Base-by-base conservation (phyloP, 1,139 yeast genomes). In the Candida gigantensis region DNA sequence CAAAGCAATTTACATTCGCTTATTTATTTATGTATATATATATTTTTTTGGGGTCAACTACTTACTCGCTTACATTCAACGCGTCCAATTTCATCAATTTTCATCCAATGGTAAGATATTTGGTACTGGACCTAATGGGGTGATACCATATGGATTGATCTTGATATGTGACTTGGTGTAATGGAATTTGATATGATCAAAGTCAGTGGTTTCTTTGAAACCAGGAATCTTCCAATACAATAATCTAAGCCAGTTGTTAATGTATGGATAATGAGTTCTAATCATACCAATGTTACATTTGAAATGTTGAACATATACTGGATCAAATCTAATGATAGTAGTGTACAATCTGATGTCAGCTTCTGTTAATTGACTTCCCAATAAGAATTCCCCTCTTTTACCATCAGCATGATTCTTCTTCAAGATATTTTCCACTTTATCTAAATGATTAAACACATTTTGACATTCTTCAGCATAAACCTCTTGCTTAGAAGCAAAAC, bases 301-400 rank as follows among this genome's bases (percentile, higher is more conserved):
- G 77, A 92, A 92, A 60, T 89, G 97, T 61, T 89, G 96, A 38
- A 84, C 90, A 56, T 90, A 90, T 20, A 87, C 95, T 1, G 94
- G 85, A 58, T 90, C 97, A 53, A 90, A 90, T 50, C 97, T 77
- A 32, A 86, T 70, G 43, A 90, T 82, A 7, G 97, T 68, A 9
- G 64, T 81, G 65, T 65, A 92, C 41, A 92, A 74, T 49, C 97
- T 74, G 39, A 92, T 70, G 58, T 92, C 98, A 11, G 95, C 95
- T 62, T 90, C 97, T 3, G 97, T 89, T 41, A 92, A 64, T 32
- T 65, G 67, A 43, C 80, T 73, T 2, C 92, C 94, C 15, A 80
- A 57, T 35, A 88, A 60, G 55, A 72, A 86, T 59, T 58, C 60
- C 46, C 50, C 50, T 32, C 41, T 36, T 19, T 62, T 51, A 16